Evolutionary conservation across 1,284 basidiomycete genomes (phyloP).

Genomic region (Boletus nobilissimus): DNA sequence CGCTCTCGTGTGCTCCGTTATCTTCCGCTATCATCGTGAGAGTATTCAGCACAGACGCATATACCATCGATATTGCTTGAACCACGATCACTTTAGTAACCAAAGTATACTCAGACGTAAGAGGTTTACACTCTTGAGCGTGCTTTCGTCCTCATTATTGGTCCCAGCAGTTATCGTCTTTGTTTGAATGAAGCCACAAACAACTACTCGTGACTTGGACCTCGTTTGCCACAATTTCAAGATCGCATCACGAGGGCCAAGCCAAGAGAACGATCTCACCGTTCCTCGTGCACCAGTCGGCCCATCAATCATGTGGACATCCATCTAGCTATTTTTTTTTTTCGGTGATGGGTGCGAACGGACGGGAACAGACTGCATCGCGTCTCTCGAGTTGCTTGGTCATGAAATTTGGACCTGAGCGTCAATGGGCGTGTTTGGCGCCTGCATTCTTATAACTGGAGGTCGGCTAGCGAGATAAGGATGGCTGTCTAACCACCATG

Average conservation of each 20-base stretch:
- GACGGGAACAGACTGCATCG: background rate
- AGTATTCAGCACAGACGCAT: background rate
- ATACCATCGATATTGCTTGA: background rate
- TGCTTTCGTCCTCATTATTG: background rate
- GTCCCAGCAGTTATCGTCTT: background rate
- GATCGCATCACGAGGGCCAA: background rate
- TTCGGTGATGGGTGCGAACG: background rate
- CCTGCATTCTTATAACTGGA: background rate
- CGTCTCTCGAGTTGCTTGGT: background rate
- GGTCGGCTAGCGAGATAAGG: too few species aligned
- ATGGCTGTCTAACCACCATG: background rate
- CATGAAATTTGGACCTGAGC: conserved; percentile 1
- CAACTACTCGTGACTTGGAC: background rate
- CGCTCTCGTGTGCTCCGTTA: background rate
- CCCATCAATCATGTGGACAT: background rate
- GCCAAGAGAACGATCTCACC: background rate
- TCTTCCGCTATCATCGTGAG: background rate
- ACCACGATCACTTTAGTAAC: background rate
- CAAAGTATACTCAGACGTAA: background rate
- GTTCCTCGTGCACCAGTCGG: background rate
- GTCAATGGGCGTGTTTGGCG: background rate
- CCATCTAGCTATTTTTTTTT: background rate
- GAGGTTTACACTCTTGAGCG: background rate
- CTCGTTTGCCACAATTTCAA: too few species aligned
- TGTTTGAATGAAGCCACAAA: background rate